Evolutionary conservation across 169 alveolate genomes (phyloP), one percentile per base, ranked within the genome.

Genomic region (Eimeria acervulina): DNA sequence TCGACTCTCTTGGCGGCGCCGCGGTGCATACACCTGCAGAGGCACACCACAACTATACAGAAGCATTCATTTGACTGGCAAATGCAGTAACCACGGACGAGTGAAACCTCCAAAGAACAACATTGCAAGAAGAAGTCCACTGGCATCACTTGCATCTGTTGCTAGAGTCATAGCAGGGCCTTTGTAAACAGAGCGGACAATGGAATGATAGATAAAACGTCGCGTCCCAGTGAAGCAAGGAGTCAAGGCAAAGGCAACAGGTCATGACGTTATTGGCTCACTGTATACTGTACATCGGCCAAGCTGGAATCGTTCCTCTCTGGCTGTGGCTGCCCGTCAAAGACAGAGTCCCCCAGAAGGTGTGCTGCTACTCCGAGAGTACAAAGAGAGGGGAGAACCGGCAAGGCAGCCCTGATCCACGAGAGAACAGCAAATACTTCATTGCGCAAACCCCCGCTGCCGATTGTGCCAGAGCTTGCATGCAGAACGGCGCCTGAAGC

Each of bases 271-370:
- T n/a, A 26, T 1, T 28, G 40, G 7, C 92, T 84, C 78, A 84
- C 92, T n/a, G 70, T 31, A 31, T 84, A 84, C 70, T 84, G 92
- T 47, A 84, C 74, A 51, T 84, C 76, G 26, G 76, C 51, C n/a
- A 68, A 19, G 40, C 92, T 84, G 19, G 92, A 84, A 36, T 84
- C 92, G 76, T 55, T 47, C 38, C 92, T 47, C 33, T 84, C 92
- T 21, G 72, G 92, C 76, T 84, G 92, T 19, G 92, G 92, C 92
- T 84, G 92, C 15, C 92, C 92, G 31, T 84, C 92, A 33, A 84
- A 84, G n/a, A 84, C 92, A 15, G 92, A 31, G 55, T 84, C 92
- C 28, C 92, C 92, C 55, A 84, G 92, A 15, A 84, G 78, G 76
- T 84, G 92, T 12, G 92, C 74, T 52, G 92, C 92, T 21, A 84